Percentiles rank a stretch among this genome's conserved stretches.
phyloP scores from a whole-genome alignment of 2,329 filamentous ascomycete genomes.

The Curvularia lunata region DNA sequence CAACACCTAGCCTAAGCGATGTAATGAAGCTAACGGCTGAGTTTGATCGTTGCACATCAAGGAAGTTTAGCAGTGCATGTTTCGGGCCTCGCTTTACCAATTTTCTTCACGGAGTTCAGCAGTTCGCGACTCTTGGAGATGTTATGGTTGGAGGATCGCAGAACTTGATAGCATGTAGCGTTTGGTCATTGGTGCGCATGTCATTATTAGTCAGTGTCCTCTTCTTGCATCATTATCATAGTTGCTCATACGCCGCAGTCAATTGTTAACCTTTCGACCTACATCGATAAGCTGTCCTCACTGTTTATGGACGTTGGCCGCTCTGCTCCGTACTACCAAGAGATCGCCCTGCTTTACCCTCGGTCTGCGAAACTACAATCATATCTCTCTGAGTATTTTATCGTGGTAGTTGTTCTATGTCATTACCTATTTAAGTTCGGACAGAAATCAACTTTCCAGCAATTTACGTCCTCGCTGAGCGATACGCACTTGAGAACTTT shows the following conservation, averaged over 20 bases:
- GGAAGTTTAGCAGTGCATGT: constrained; percentile 36
- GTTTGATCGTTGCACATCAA: constrained; percentile 36
- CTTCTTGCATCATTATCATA: constrained; percentile 29
- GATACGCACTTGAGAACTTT: constrained; percentile 44
- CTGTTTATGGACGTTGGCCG: constrained; percentile 53
- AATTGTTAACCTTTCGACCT: constrained; percentile 40
- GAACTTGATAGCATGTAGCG: constrained; percentile 54
- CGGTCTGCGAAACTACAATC: constrained; percentile 48
- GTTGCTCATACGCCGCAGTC: constrained; percentile 30
- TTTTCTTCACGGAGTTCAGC: constrained; percentile 52
- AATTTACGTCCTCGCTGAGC: constrained; percentile 42
- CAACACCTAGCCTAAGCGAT: constrained; percentile 11
- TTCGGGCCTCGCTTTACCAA: constrained; percentile 54
- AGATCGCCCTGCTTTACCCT: constrained; percentile 51
- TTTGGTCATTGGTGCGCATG: constrained; percentile 55
- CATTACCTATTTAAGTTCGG: constrained; percentile 45
- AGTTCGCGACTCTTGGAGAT: constrained; percentile 54
- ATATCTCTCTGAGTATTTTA: constrained; percentile 52
- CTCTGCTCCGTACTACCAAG: constrained; percentile 49
- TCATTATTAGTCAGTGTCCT: constrained; percentile 48
- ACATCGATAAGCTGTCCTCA: constrained; percentile 50
- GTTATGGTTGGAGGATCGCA: constrained; percentile 53
- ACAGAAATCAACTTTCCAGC: constrained; percentile 42
- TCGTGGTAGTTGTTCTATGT: constrained; percentile 51
- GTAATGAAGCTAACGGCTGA: constrained; percentile 48